Conservation (phyloP, 1,284 basidiomycete species). For the Pseudozyma sp. region DNA sequence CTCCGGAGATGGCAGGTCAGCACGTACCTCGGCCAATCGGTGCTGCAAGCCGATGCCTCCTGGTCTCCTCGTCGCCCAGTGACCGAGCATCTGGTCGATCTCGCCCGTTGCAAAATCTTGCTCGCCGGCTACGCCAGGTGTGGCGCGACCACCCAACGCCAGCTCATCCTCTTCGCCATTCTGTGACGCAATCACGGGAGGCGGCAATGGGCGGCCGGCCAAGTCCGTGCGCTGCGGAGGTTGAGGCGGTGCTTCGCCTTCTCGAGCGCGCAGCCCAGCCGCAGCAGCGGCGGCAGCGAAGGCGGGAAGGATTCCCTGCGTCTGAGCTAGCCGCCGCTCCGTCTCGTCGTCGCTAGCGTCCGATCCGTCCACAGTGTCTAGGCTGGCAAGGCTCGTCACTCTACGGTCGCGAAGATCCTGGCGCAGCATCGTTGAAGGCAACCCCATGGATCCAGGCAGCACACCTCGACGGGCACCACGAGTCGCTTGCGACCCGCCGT, state of each 20-base stretch:
- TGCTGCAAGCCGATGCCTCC: conserved; percentile 30
- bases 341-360: conserved; percentile 61
- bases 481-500: conserved; percentile 16
- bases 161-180: conserved; percentile 49
- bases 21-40: conserved; percentile 37
- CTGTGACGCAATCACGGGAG: conserved; percentile 62
- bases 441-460: conserved; percentile 38
- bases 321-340: conserved; percentile 47
- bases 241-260: conserved; percentile 31
- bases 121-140: conserved; percentile 39
- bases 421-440: conserved; percentile 43
- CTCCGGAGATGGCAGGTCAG: conserved; percentile 38
- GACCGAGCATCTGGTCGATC: conserved; percentile 61
- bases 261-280: conserved; percentile 23
- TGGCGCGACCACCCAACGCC: conserved; percentile 52
- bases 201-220: conserved; percentile 58
- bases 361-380: conserved; percentile 53
- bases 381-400: conserved; percentile 55
- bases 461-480: conserved; percentile 26
- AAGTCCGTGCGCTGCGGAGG: conserved; percentile 56
- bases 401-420: conserved; percentile 50
- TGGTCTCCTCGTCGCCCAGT: conserved; percentile 41
- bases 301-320: conserved; percentile 37
- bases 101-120: conserved; percentile 58
- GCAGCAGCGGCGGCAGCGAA: conserved; percentile 40